Percentiles rank a stretch among this genome's conserved stretches.
These are phyloP conservation scores for Coelastrella sp. DNA, from an alignment of 139 green algal species.

Conservation along the genomic window DNA sequence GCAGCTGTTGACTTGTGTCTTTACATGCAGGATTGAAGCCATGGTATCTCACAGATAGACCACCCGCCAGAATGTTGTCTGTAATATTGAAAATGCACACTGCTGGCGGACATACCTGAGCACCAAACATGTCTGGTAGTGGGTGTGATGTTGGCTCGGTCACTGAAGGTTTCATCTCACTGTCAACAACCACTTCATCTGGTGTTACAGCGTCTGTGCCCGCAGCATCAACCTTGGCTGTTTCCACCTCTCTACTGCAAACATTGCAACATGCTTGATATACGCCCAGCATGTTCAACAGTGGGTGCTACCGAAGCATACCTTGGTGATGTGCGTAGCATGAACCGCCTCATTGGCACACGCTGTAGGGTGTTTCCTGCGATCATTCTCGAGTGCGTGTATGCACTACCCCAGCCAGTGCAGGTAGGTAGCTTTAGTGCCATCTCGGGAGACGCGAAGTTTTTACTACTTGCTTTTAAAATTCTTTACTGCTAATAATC, in stretches of 20 bases:
- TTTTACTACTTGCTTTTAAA: too few species aligned
- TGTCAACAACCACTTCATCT: background rate
- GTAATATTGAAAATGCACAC: background rate
- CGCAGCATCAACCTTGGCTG: background rate
- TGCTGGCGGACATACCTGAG: conserved; percentile 6
- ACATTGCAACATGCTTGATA: too few species aligned
- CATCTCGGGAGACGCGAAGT: too few species aligned
- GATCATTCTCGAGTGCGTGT: too few species aligned
- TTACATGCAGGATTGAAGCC: background rate
- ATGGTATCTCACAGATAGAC: background rate
- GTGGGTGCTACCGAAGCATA: too few species aligned
- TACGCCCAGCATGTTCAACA: too few species aligned
- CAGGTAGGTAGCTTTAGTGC: too few species aligned
- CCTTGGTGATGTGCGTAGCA: too few species aligned
- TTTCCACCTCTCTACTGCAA: conserved; percentile 16
- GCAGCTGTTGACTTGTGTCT: background rate
- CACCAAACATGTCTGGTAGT: conserved; percentile 36
- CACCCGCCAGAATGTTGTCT: background rate
- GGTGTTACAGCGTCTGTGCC: background rate
- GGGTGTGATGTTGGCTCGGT: conserved; percentile 21
- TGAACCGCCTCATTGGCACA: too few species aligned
- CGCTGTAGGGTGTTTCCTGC: too few species aligned
- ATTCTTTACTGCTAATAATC: too few species aligned
- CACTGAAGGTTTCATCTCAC: background rate
- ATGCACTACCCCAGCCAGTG: too few species aligned